Evolutionary conservation across 768 basidiomycete species (phyloP).

Genomic region (Lactifluus pinguis): DNA sequence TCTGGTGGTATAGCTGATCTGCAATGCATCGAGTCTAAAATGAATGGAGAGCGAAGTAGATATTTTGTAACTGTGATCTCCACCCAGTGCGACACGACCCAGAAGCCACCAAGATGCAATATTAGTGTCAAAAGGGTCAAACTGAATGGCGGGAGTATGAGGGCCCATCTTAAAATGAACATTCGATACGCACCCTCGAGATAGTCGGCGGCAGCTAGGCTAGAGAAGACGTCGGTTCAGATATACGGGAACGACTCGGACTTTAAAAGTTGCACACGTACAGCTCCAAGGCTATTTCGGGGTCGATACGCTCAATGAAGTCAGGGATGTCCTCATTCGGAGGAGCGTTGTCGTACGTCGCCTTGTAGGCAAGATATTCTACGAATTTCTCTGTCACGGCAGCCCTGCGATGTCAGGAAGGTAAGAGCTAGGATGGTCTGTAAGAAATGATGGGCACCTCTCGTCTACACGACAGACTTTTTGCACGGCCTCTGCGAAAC

Average conservation of each 20-base stretch:
- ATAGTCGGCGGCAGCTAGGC: constrained; percentile 56
- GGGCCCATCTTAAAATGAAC: background rate
- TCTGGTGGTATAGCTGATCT: background rate
- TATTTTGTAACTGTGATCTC: background rate
- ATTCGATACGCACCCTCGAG: constrained; percentile 41
- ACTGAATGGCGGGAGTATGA: background rate
- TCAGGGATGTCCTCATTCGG: constrained; percentile 80
- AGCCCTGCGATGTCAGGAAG: constrained; percentile 25
- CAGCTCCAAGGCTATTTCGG: constrained; percentile 86
- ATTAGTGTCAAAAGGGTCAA: background rate
- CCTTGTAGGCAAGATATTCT: constrained; percentile 84
- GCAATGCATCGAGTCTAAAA: background rate
- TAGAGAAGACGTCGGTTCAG: constrained; percentile 20
- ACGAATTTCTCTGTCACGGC: constrained; percentile 80
- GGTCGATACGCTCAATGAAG: constrained; percentile 72
- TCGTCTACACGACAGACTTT: constrained; percentile 63
- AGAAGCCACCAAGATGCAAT: background rate
- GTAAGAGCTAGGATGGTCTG: background rate
- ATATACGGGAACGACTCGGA: background rate
- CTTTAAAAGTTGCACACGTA: constrained; percentile 35
- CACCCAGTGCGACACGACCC: background rate
- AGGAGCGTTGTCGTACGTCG: constrained; percentile 60
- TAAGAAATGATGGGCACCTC: constrained; percentile 36
- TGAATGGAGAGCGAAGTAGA: background rate
- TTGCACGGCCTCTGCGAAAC: constrained; percentile 65